Base-by-base conservation (phyloP, 441 rosid genomes). In the Arabidopsis lyrata region DNA sequence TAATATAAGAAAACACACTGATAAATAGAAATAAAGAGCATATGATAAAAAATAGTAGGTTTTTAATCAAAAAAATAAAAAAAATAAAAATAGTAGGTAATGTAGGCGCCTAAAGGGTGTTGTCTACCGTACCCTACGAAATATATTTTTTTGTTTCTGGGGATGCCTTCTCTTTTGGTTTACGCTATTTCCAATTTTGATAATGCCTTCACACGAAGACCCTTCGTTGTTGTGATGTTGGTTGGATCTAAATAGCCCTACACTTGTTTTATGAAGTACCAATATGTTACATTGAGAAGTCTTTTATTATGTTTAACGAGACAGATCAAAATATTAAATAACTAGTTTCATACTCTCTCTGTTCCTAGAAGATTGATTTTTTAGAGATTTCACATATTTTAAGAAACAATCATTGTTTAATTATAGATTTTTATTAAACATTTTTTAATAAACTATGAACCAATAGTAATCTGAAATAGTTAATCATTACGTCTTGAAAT, bases 131-230 rank as follows among this genome's bases (percentile, higher is more conserved):
- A 50, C 63, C 47, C 63, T 50, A 44, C 47, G 13, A 67, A 50
- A 59, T 20, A 31, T n/a, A 16, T 6, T n/a, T 8, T 31, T 31
- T 58, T 50, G 18, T 15, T 52, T 58, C 49, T 6, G 9, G 39
- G 36, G 63, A 52, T 60, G 68, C 7, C 56, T 75, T 75, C 34
- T 52, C 78, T 68, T 75, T 75, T 32, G 57, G 49, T 67, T 75
- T 44, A 75, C 69, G 57, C 27, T 66, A 66, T 49, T 20, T 58
- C 62, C 78, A 31, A 5, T 49, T 66, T 66, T 32, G 62, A 74
- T 74, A 49, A 66, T 74, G 35, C 8, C 44, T 48, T 65, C 77
- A 73, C 73, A 27, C 31, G 67, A 74, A 74, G 73, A 66, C 55
- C 44, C 48, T 75, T 52, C 27, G 2, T 42, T 20, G 68, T 50